Base-by-base conservation (phyloP, 2,329 filamentous ascomycete species). In the Nakataea oryzae region DNA sequence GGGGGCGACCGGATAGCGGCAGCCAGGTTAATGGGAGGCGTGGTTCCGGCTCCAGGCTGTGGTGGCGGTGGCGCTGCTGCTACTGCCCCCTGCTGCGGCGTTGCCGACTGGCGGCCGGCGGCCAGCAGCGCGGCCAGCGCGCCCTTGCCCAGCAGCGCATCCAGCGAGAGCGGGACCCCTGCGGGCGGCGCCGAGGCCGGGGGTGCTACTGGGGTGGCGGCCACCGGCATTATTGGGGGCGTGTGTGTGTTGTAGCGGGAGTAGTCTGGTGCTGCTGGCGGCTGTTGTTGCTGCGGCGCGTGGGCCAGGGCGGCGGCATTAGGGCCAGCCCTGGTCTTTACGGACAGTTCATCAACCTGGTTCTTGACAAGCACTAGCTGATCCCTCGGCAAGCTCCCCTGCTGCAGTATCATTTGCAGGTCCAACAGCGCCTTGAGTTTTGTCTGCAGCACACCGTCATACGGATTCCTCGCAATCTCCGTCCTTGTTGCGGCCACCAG, bases 371-470 rank as follows among this genome's bases (percentile, higher is more conserved):
- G 85, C 75, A 89, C 86, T 72, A 96, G 82, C 77, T 96, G 90
- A 70, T 93, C 87, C 69, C 86, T 86, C 64, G 88, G 88, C 72
- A 96, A 81, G 71, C 87, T 86, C 74, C 91, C 89, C 68, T 82
- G 87, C 73, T 90, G 86, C 71, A 97, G 79, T 67, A 93, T 84
- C 67, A 82, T 86, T 77, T 96, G 91, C 66, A 97, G 83, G 74
- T 95, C 90, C 75, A 93, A 79, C 68, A 97, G 84, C 65, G 92
- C 91, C 76, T 91, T 90, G 71, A 96, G 79, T 76, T 89, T 90
- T 71, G 85, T 87, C 73, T 91, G 88, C 72, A 91, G 82, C 75
- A 86, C 84, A 75, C 81, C 76, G 79, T 96, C 90, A 79, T 87
- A 84, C 64, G 89, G 88, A 73, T 87, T 91, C 67, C 84, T 84